Evolutionary conservation across 2,329 filamentous ascomycete genomes (phyloP), one percentile per base, ranked within the genome.

Genomic region (Neopestalotiopsis sp.): DNA sequence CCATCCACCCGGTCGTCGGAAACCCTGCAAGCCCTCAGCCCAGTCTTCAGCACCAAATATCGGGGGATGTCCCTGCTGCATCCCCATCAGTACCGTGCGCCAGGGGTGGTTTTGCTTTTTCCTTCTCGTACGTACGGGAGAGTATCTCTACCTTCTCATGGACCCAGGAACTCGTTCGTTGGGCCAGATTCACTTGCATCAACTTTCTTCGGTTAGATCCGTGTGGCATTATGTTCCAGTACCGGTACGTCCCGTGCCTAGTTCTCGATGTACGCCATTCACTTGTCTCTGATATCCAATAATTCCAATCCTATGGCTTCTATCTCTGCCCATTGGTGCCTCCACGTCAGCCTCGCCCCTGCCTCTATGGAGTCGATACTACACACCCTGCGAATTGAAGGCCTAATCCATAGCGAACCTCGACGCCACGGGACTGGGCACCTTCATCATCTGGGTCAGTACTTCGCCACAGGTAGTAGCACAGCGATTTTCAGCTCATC

Each of bases 211-310:
- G 61, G 28, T 64, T 49, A 20, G 28, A 24, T 45, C 61, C 61
- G n/a, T 28, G 14, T 32, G 38, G 40, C 40, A 49, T 49, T 45
- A 53, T 34, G 20, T 28, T 28, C 24, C 20, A 24, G 20, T 24
- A 45, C 42, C 61, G 61, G 38, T 64, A 42, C 61, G 38, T 28
- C 38, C 61, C 61, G 61, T 64, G 38, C 61, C 61, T 64, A 49
- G 61, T 64, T 64, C 61, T 40, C 12, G 61, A 49, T n/a, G 38
- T 28, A 17, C 40, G 34, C 42, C n/a, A 24, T 28, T 64, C 14
- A 59, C 28, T 30, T 30, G 17, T 59, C 57, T 56, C 13, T 24
- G 17, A 62, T 62, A n/a, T 20, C 34, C 32, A 40, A 34, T 38
- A 40, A 62, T 34, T 6, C n/a, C 30, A 34, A 9, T 30, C 9